Evolutionary conservation across 371 early-diverging fungal genomes (phyloP), one percentile per base, ranked within the genome.

Genomic region (Mucor plumbeus): DNA sequence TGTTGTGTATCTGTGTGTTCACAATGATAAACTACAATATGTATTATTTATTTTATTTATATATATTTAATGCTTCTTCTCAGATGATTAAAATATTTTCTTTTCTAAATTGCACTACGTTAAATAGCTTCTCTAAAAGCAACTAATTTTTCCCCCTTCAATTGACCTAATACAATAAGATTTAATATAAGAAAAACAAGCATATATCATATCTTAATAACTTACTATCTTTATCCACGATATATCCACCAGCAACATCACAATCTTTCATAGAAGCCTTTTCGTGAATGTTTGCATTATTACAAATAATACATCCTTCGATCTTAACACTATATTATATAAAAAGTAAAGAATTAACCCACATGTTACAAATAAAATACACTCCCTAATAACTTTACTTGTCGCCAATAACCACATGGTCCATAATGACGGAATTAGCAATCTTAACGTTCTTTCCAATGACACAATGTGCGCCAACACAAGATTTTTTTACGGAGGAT

Each of bases 371-470:
- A 4, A 11, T 9, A 19, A 10, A 44, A 44, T 35, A 19, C 31
- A 26, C 26, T 26, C n/a, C 17, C 61, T 50, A 10, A 53, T 21
- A 8, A n/a, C 78, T 83, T 73, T 86, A 94, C 91, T 86, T 84
- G 74, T 96, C 95, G 53, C 90, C 93, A 59, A 96, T 83, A 7
- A 91, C 83, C n/a, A 92, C 93, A 70, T 96, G 87, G 74, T 98
- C 98, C 97, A 96, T 95, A 58, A 98, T 84, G 44, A 98, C 90
- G 17, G 94, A 94, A 75, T 94, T 95, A 61, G 87, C 88, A 69
- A 98, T 93, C 80, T 97, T 97, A 75, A 96, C 96, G 63, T 94
- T 93, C 76, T 92, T 94, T 56, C 99, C 99, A 78, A 98, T 94
- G 17, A 86, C 75, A 74, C 96, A 92, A 76, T 98, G 95, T 15